A percentile compares a stretch with the other conserved stretches of the same genome.
Evolutionary conservation across 305 asterid species (phyloP).

Genomic region (Ajuga reptans): DNA sequence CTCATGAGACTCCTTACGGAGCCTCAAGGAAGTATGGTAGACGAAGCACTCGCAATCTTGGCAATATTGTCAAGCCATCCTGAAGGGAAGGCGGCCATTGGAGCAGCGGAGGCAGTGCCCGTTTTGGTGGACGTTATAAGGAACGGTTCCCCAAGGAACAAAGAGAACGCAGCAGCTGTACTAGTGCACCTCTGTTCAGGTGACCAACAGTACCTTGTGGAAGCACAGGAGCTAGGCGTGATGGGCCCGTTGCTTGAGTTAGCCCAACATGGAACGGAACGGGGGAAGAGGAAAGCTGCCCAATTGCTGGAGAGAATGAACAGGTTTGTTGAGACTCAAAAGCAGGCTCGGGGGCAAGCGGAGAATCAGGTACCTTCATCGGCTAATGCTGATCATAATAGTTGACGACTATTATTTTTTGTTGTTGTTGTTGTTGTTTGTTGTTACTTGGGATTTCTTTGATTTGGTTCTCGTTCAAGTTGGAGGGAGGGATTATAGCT

Average conservation of each 20-base stretch:
- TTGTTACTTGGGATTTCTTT: slow-evolving; percentile 11
- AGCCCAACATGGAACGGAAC: slow-evolving; percentile 71
- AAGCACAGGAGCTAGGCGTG: slow-evolving; percentile 70
- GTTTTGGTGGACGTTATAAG: slow-evolving; percentile 63
- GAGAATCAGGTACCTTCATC: slow-evolving; percentile 38
- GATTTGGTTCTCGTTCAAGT: slow-evolving; percentile 4
- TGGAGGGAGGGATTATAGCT: slow-evolving; percentile 32
- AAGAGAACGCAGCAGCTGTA: slow-evolving; percentile 85
- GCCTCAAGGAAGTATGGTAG: slow-evolving; percentile 76
- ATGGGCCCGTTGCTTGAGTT: slow-evolving; percentile 59
- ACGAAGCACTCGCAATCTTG: slow-evolving; percentile 78
- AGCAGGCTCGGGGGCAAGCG: slow-evolving; percentile 40
- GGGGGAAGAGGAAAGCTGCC: slow-evolving; percentile 77
- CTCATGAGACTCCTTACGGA: slow-evolving; percentile 74
- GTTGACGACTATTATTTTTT: not conserved
- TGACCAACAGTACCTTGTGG: slow-evolving; percentile 50
- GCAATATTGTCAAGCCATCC: slow-evolving; percentile 84
- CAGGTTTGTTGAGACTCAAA: slow-evolving; percentile 67
- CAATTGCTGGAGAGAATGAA: slow-evolving; percentile 77
- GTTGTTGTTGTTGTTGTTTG: slow-evolving; percentile 12
- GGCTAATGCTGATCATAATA: slow-evolving; percentile 36
- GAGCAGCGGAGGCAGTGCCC: slow-evolving; percentile 75
- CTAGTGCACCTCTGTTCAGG: slow-evolving; percentile 77
- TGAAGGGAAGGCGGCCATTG: slow-evolving; percentile 71
- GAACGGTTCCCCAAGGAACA: slow-evolving; percentile 77